Evolutionary conservation across 495 filamentous ascomycete species (phyloP), one percentile per base, ranked within the genome.

Genomic region (Acidiella bohemica): DNA sequence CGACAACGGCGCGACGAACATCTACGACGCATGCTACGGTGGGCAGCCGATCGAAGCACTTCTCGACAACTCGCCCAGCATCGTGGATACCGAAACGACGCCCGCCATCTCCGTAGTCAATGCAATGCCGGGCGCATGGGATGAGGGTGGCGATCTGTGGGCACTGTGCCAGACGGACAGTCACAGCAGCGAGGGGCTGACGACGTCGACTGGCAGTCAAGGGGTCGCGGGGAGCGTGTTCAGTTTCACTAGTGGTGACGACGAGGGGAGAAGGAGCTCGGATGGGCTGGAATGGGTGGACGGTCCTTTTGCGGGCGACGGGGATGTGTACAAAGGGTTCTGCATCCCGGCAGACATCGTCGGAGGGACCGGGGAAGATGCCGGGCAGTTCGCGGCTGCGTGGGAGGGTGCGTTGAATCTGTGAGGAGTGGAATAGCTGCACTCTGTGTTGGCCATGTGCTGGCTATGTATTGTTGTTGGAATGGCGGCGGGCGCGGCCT

Each of bases 21-120:
- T 88, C 8, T 90, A 85, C 66, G 82, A 81, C 46, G 75, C 78
- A 8, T 84, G 88, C 38, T 87, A 87, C 51, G 83, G 81, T 33
- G 47, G 47, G 11, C 73, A 72, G 31, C 67, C 72, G 26, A 65
- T 66, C 17, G 68, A 59, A 14, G 69, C 31, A 47, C 67, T 58
- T 51, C 62, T 56, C 46, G 58, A 53, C 58, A 65, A 26, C 59
- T 63, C 36, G 63, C 64, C n/a, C 14, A 31, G n/a, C 24, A 19
- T n/a, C n/a, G n/a, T n/a, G n/a, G n/a, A n/a, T n/a, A n/a, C n/a
- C n/a, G n/a, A 39, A 9, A 9, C 41, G 13, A 30, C 41, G n/a
- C 22, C 30, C 16, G 14, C 32, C 11, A 16, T 24, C 29, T 5
- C 14, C 18, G 5, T 10, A 2, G 12, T 18, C 32, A 12, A 17